Evolutionary conservation across 768 basidiomycete genomes (phyloP), one percentile per base, ranked within the genome.

Genomic region (Mycena capillaripes): DNA sequence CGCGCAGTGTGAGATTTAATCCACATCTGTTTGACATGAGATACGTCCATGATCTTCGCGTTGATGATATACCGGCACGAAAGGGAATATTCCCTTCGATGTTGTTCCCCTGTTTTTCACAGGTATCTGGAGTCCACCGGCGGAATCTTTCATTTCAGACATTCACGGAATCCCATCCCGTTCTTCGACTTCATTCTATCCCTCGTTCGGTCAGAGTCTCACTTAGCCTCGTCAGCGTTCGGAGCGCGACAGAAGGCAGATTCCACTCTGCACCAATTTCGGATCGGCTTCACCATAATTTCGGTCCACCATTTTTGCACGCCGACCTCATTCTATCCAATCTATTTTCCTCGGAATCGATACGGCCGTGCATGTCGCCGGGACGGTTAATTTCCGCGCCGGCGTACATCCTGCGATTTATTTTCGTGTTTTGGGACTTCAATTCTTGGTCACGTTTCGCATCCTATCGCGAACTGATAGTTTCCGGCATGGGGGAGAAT

Each of bases 191-290:
- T 38, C 57, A 58, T 40, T 21, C 4, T 58, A 58, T 32, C 23
- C 32, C 57, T 58, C 38, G 19, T 30, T 58, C 23, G 57, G 57
- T 58, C 57, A 58, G 57, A 58, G 57, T 58, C 4, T 25, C 19
- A n/a, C 12, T 36, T 12, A 32, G 14, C 23, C 17, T 58, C 23
- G 9, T 38, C 34, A 38, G 27, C 57, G 57, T 58, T 34, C 34
- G 57, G 57, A 58, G 57, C 57, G 57, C 23, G 52, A 53, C 11
- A 53, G 52, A 53, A 7, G 57, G 23, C 38, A 34, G 4, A 58
- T 38, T 58, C 17, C 38, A n/a, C 57, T 58, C 57, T 58, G 57
- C 57, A 58, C 57, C 57, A n/a, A 58, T 58, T 58, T 58, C 57
- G 57, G 57, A 58, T 58, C 57, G 57, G 57, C 57, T 56, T 56